These are phyloP conservation scores for Sisymbrium irio DNA, from an alignment of 345 rosid species.

Conservation along the genomic window DNA sequence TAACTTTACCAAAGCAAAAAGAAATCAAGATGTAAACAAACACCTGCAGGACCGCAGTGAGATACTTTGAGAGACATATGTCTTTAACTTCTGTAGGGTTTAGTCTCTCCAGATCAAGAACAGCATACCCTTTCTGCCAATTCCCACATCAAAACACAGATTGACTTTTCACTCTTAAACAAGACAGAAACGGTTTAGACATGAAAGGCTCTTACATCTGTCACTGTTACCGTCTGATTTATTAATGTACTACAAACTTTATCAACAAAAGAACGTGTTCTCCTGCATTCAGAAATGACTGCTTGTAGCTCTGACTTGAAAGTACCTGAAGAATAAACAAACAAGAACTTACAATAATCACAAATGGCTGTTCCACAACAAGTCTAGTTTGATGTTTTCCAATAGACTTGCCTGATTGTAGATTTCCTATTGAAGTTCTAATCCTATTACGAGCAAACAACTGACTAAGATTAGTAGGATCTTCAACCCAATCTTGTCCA, in stretches of 20 bases:
- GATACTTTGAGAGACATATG: constrained; percentile 64
- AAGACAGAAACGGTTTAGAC: constrained; percentile 2
- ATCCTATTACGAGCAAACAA: constrained; percentile 84
- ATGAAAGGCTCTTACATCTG: constrained; percentile 50
- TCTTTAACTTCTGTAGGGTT: constrained; percentile 53
- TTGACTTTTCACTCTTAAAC: background rate
- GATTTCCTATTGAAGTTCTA: constrained; percentile 55
- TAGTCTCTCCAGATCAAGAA: constrained; percentile 62
- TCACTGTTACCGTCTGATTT: constrained; percentile 47
- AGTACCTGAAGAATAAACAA: constrained; percentile 38
- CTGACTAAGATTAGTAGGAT: constrained; percentile 75
- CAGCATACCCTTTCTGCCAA: constrained; percentile 71
- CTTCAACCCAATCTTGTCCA: constrained; percentile 70
- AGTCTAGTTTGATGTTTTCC: background rate
- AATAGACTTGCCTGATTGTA: constrained; percentile 58
- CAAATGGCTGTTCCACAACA: background rate
- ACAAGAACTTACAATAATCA: constrained; percentile 6
- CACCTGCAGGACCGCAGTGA: constrained; percentile 73
- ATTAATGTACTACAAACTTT: constrained; percentile 54
- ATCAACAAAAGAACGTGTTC: constrained; percentile 64
- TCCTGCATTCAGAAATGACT: constrained; percentile 65
- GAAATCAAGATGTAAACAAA: constrained; percentile 5
- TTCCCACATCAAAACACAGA: constrained; percentile 6
- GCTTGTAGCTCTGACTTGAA: constrained; percentile 67
- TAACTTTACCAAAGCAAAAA: background rate